Conservation (phyloP, 257 asterid species). For the Nicotiana paniculata region DNA sequence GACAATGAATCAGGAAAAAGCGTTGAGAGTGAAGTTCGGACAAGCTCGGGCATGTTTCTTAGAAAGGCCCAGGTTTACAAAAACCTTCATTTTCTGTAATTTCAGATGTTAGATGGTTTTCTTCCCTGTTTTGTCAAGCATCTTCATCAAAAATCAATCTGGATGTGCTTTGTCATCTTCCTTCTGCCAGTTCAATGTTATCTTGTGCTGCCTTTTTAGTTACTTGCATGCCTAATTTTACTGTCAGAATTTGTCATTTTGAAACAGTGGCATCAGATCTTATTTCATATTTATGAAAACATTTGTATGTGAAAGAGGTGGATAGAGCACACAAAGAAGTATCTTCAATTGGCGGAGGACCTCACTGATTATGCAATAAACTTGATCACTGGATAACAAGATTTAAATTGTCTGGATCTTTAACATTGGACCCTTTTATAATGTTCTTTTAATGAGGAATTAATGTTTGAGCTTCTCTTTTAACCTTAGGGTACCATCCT, state of each 20-base stretch:
- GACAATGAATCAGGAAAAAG: constrained; percentile 93
- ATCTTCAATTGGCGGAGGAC: background rate
- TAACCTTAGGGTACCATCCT: background rate
- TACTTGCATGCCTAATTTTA: background rate
- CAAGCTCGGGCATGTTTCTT: constrained; percentile 98
- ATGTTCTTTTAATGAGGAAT: background rate
- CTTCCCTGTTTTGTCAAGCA: background rate
- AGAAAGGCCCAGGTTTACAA: constrained; percentile 58
- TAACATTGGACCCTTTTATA: background rate
- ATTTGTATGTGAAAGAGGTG: background rate
- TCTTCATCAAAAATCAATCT: background rate
- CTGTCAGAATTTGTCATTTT: background rate
- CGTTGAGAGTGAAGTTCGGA: constrained; percentile 82
- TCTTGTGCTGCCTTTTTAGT: background rate
- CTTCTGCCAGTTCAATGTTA: background rate
- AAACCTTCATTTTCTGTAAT: background rate
- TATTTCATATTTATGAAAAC: background rate
- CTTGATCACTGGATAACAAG: background rate
- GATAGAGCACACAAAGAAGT: background rate
- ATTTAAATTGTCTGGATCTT: background rate
- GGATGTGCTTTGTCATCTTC: background rate
- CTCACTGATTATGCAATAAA: background rate
- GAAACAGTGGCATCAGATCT: background rate
- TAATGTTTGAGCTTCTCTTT: background rate
- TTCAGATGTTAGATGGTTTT: background rate